These are phyloP conservation scores for Phytopythium cucurbitacearum DNA, from an alignment of 352 stramenopile genomes.

Conservation along the genomic window DNA sequence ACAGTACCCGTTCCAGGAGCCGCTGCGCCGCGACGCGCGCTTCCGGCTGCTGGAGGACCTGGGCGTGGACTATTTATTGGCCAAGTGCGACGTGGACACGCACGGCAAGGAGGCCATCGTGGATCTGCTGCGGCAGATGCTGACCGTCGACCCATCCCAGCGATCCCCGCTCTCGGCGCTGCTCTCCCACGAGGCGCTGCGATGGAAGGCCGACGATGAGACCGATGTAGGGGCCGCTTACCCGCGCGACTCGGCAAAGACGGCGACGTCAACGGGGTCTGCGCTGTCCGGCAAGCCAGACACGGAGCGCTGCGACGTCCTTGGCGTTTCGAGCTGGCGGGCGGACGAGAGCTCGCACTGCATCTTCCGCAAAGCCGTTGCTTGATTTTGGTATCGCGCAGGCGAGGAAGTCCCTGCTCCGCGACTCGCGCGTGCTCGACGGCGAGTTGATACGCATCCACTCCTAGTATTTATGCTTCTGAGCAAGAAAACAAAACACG, in stretches of 20 bases:
- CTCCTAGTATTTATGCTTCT: no score
- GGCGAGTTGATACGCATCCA: no score
- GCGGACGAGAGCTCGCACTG: conserved; percentile 1
- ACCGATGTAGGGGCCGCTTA: not conserved
- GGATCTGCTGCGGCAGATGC: conserved; percentile 48
- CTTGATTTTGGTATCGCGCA: not conserved
- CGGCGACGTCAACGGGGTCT: no score
- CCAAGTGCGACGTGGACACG: conserved; percentile 58
- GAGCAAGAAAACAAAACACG: no score
- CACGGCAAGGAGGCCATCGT: conserved; percentile 28
- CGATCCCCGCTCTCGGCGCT: conserved; percentile 38
- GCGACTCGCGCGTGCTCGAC: no score
- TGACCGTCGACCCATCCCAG: conserved; percentile 42
- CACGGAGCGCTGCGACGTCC: no score
- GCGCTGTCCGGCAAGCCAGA: no score
- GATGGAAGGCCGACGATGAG: conserved; percentile 6
- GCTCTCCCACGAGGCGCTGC: conserved; percentile 34
- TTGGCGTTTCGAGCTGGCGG: not conserved
- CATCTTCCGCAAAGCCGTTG: conserved; percentile 5
- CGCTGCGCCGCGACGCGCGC: conserved; percentile 45
- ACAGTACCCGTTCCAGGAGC: conserved; percentile 58
- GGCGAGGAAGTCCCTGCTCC: no score
- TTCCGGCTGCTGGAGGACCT: conserved; percentile 54
- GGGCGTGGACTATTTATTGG: conserved; percentile 61
- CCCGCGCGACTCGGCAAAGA: not conserved